Base-by-base conservation (phyloP, 2,329 filamentous ascomycete genomes). In the Didymella pomorum region DNA sequence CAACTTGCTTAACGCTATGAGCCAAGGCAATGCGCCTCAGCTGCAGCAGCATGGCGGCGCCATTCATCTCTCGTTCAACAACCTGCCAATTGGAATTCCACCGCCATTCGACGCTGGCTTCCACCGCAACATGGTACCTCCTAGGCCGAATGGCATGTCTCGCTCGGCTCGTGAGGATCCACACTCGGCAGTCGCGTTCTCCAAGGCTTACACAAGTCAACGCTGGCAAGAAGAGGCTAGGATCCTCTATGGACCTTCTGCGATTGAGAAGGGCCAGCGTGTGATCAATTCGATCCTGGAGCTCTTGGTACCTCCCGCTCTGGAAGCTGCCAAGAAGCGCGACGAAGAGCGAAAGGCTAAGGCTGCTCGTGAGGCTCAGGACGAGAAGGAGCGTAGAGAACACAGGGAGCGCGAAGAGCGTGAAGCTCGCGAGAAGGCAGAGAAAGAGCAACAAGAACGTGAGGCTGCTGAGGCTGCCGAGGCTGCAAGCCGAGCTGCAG, bases 151-250 rank as follows among this genome's bases (percentile, higher is more conserved):
- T 2, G 67, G 71, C 43, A 58, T 72, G 49, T 66, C 72, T 25
- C 73, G 76, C 33, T 69, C 35, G 75, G 80, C 63, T 78, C 84
- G 69, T 44, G 76, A 78, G 60, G 89, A 91, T 56, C 89, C 89
- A 12, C 82, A 86, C n/a, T 89, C 90, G 66, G 89, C 92, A 12
- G 88, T 93, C 25, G 81, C 87, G 2, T 98, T 98, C 74, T 80
- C 83, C 20, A 83, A 92, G 9, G 86, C 87, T 35, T 83, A 86
- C 9, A 98, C 95, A 1, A 81, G 84, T 54, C 83, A 85, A 52
- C 89, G 95, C 61, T 99, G 96, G 89, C 87, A 91, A 71, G 92
- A 97, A 71, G 96, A 98, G 76, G 89, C 93, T 9, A 88, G 89
- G 63, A 88, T 99, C 75, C 83, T 98, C 0, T 98, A 95, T 76